Conservation (phyloP, 148 eudicot genomes). For the Chenopodium formosanum region DNA sequence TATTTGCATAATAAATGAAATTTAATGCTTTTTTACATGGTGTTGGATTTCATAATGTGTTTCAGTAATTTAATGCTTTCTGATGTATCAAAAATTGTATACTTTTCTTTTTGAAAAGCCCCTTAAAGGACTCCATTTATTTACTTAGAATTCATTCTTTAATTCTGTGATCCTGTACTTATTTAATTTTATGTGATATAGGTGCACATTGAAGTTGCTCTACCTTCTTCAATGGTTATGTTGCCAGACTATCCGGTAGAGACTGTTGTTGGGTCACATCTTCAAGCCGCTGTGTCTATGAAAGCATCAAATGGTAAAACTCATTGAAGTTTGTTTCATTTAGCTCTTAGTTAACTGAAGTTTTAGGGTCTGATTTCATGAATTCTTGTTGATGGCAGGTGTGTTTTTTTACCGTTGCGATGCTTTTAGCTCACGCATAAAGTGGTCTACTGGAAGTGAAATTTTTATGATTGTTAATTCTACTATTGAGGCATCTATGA, state of each 20-base stretch:
- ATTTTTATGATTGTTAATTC: constrained; percentile 54
- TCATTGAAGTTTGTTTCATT: constrained; percentile 8
- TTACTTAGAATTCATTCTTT: neutral
- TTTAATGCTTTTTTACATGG: neutral
- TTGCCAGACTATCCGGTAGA: constrained; percentile 78
- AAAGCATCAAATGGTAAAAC: constrained; percentile 59
- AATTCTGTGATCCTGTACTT: neutral
- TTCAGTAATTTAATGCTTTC: neutral
- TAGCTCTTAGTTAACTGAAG: neutral
- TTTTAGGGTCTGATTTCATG: neutral
- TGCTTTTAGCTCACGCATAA: constrained; percentile 62
- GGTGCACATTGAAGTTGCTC: constrained; percentile 70
- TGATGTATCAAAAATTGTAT: neutral
- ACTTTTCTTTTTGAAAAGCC: neutral
- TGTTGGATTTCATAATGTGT: neutral
- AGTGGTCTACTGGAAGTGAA: constrained; percentile 70
- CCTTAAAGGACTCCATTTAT: neutral
- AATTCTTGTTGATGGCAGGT: constrained; percentile 42
- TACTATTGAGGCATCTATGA: constrained; percentile 35
- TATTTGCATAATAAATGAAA: neutral
- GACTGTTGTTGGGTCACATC: constrained; percentile 70
- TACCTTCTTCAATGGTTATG: constrained; percentile 72
- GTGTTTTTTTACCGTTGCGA: constrained; percentile 68
- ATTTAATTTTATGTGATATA: constrained; percentile 21
- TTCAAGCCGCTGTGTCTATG: constrained; percentile 78